These are phyloP conservation scores for Penicillium occitanis DNA, from an alignment of 2,329 filamentous ascomycete species.

Conservation along the genomic window DNA sequence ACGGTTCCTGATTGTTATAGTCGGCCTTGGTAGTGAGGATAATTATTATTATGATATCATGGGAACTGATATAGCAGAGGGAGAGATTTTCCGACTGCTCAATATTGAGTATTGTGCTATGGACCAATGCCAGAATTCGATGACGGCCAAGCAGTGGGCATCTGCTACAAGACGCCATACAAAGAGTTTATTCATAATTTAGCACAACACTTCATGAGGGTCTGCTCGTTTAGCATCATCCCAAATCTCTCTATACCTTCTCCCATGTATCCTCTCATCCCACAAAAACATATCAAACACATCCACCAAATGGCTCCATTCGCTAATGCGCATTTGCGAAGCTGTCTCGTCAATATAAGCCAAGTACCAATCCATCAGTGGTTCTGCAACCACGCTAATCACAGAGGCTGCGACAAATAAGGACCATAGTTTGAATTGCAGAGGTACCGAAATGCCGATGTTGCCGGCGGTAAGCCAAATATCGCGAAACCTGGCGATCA, in stretches of 20 bases:
- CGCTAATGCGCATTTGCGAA: background rate
- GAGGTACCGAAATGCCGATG: background rate
- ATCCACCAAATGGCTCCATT: background rate
- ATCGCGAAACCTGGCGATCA: slow-evolving; percentile 5
- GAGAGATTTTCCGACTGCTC: background rate
- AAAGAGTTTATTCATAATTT: background rate
- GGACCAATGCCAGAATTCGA: background rate
- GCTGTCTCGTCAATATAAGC: background rate
- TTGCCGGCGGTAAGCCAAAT: background rate
- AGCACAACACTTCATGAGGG: background rate
- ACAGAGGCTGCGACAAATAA: slow-evolving; percentile 10
- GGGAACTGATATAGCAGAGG: background rate
- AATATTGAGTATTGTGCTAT: background rate
- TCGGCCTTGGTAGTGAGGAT: background rate
- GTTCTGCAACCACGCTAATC: background rate
- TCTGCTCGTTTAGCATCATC: background rate
- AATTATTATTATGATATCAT: background rate
- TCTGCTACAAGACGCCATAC: background rate
- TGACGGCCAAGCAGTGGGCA: background rate
- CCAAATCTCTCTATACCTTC: slow-evolving; percentile 11
- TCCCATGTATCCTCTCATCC: background rate
- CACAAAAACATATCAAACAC: slow-evolving; percentile 13
- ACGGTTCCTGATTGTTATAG: background rate
- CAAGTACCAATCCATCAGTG: slow-evolving; percentile 7
- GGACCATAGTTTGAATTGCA: slow-evolving; percentile 11